phyloP scores from a whole-genome alignment of 495 filamentous ascomycete species.

The Aspergillus ostianus region DNA sequence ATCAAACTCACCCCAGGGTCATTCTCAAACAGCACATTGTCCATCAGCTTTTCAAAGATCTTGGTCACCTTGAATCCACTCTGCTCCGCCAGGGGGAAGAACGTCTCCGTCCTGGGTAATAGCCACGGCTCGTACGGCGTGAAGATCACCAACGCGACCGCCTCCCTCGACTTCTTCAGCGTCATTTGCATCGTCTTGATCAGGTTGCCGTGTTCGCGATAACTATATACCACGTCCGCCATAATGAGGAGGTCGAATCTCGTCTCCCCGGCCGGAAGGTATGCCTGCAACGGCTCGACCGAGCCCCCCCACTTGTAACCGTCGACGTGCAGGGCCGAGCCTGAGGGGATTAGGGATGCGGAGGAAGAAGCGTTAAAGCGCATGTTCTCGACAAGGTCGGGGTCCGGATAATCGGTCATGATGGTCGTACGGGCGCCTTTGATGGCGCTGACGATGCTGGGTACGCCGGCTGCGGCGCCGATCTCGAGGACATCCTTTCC shows the following conservation, averaged over 20 bases:
- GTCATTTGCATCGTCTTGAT: constrained; percentile 65
- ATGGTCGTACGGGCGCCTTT: constrained; percentile 69
- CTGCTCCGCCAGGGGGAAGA: constrained; percentile 72
- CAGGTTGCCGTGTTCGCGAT: constrained; percentile 77
- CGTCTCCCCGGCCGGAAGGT: constrained; percentile 36
- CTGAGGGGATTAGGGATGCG: constrained; percentile 24
- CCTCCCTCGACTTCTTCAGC: constrained; percentile 50
- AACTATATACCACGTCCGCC: constrained; percentile 85
- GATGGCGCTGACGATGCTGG: constrained; percentile 72
- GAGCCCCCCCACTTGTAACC: constrained; percentile 81
- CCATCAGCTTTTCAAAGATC: constrained; percentile 77
- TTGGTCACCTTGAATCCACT: constrained; percentile 71
- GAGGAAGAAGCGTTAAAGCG: constrained; percentile 63
- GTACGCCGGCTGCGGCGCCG: constrained; percentile 84
- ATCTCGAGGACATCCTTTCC: constrained; percentile 77
- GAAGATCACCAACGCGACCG: constrained; percentile 82
- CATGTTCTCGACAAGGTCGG: constrained; percentile 74
- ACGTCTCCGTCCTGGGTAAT: constrained; percentile 74
- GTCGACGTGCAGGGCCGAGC: constrained; percentile 49
- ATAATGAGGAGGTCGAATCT: constrained; percentile 80
- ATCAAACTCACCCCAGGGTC: constrained; percentile 65
- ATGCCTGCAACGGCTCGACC: constrained; percentile 47
- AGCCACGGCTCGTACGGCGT: constrained; percentile 92
- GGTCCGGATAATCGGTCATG: constrained; percentile 86
- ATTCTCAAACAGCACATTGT: constrained; percentile 81